Percentiles rank a stretch among this genome's conserved stretches.
These are phyloP conservation scores for Chlorencoelia australis DNA, from an alignment of 2,329 filamentous ascomycete genomes.

Conservation along the genomic window DNA sequence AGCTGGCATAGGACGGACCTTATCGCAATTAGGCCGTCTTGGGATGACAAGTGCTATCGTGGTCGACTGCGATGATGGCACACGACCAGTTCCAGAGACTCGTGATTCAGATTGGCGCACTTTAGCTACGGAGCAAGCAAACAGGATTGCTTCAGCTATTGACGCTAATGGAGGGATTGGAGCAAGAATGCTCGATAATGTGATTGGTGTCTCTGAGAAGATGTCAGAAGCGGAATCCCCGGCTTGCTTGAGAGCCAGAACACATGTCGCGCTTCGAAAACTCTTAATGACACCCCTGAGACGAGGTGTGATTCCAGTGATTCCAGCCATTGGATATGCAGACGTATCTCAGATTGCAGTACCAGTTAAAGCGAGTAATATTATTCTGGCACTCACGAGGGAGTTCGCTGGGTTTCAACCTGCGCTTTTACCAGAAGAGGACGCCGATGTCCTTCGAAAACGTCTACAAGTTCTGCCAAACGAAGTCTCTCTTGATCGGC, in stretches of 20 bases:
- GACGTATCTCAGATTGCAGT: conserved; percentile 37
- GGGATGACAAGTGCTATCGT: conserved; percentile 78
- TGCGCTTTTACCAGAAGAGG: conserved; percentile 28
- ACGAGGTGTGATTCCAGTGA: conserved; percentile 59
- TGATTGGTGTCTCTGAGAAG: conserved; percentile 28
- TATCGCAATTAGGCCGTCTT: conserved; percentile 73
- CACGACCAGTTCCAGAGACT: conserved; percentile 13
- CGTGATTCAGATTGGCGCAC: conserved; percentile 29
- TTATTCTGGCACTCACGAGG: conserved; percentile 65
- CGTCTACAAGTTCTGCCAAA: conserved; percentile 34
- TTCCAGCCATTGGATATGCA: conserved; percentile 54
- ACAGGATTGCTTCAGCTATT: conserved; percentile 65
- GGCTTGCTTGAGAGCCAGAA: conserved; percentile 14
- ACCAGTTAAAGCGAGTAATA: conserved; percentile 46
- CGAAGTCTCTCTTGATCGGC: conserved; percentile 61
- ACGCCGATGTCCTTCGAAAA: conserved; percentile 31
- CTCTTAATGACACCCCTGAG: conserved; percentile 56
- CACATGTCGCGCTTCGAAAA: conserved; percentile 35
- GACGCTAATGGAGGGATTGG: conserved; percentile 58
- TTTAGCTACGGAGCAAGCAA: conserved; percentile 51
- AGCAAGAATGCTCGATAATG: conserved; percentile 54
- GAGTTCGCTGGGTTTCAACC: conserved; percentile 60
- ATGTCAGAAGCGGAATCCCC: conserved; percentile 1
- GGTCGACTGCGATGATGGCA: conserved; percentile 53
- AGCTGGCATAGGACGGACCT: conserved; percentile 67